Evolutionary conservation across 2,329 filamentous ascomycete genomes (phyloP), one percentile per base, ranked within the genome.

Genomic region (Tolypocladium ovalisporum): DNA sequence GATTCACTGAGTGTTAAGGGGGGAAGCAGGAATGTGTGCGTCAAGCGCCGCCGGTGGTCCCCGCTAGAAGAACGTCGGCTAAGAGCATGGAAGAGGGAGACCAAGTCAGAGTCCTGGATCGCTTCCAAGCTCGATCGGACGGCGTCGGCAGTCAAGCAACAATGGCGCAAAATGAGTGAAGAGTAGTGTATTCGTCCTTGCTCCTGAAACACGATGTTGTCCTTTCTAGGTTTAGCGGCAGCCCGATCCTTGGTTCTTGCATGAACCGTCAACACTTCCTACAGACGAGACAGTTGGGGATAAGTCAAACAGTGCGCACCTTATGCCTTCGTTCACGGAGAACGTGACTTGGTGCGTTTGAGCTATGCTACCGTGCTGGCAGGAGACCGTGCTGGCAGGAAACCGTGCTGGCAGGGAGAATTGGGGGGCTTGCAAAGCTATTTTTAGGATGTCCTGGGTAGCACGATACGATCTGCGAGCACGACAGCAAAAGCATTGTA

Each of bases 11-110:
- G 37, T 19, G 19, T 40, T 40, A 40, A n/a, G 19, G 10, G 15
- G n/a, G n/a, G 37, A 40, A 19, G 17, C n/a, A 40, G 19, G 37
- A 40, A 1, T 40, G 9, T 40, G 9, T 40, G 1, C 9, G n/a
- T 39, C n/a, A 56, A 56, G 55, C 55, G 55, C 55, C 44, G 24
- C 32, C 34, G 44, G 44, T 56, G 17, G 55, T 56, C 55, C 35
- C 8, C 34, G 15, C 40, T 56, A 32, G 55, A 56, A 56, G 55
- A 56, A 56, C 22, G 54, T 47, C 44, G 44, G 32, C 42, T 56
- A 51, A 56, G n/a, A 56, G 54, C 44, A 37, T 56, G 32, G 42
- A 56, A 56, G 55, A 56, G 32, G 55, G 55, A 56, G 55, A 56
- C 39, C 35, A 42, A 56, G 55, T 56, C 22, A 36, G 47, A 56